Evolutionary conservation across 2,329 filamentous ascomycete genomes (phyloP), one percentile per base, ranked within the genome.

Genomic region (Thielaviopsis musarum): DNA sequence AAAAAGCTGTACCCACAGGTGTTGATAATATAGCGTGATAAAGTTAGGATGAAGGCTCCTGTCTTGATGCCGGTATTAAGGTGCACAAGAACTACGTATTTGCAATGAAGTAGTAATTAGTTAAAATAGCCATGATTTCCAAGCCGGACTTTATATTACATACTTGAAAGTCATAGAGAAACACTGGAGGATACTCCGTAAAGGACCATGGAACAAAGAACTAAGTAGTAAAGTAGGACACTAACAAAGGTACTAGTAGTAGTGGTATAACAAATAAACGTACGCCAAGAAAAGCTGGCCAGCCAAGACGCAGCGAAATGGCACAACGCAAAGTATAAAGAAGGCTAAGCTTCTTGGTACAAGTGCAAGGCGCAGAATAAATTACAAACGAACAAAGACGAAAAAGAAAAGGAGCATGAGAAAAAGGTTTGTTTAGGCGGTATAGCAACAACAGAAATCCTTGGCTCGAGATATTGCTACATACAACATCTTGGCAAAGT

Each of bases 401-500:
- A n/a, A n/a, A 45, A 5, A 45, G 15, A 45, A 45, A 17, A 45
- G 38, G 38, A 45, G 12, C 13, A 45, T 45, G 17, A 45, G 34
- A 26, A 48, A 45, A 41, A 55, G 38, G 38, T 13, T 45, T 45
- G 38, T 45, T 45, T 45, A 45, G 2, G 38, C 38, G 38, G 38
- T 45, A 45, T 13, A 45, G 38, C 38, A n/a, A 41, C 38, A 45
- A 48, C 12, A 28, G 21, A 24, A 24, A 48, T 24, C 13, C 22
- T 17, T 45, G 22, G 7, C 34, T 49, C 22, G 12, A 15, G 21
- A n/a, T 34, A 34, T 34, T 34, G 30, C 30, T 34, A 24, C 26
- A 56, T 56, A 56, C 54, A 56, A 49, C 24, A 49, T 56, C 54
- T 56, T 56, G 54, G 54, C 54, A 49, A 26, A 48, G n/a, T 7